A percentile compares a stretch with the other conserved stretches of the same genome.
phyloP scores from a whole-genome alignment of 139 green algal species.

The Ostreobium quekettii region DNA sequence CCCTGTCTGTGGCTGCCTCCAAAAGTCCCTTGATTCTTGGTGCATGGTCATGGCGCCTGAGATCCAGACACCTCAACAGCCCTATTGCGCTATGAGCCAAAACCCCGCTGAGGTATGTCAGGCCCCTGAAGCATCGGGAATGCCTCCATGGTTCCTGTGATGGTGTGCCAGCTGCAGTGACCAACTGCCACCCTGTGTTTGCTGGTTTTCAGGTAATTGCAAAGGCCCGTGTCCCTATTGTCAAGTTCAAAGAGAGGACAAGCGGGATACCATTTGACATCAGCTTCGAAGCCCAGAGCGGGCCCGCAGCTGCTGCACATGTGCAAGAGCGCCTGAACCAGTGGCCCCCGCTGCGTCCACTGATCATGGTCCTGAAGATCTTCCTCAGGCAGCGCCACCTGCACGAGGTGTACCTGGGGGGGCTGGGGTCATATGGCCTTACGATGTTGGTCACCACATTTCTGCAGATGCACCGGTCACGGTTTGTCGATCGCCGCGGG shows the following conservation, averaged over 20 bases:
- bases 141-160: too few species aligned
- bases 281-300: constrained; percentile 83
- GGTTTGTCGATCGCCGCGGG: too few species aligned
- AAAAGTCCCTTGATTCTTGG: too few species aligned
- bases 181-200: too few species aligned
- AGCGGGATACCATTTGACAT: constrained; percentile 82
- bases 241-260: constrained; percentile 84
- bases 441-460: constrained; percentile 84
- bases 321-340: constrained; percentile 51
- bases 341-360: constrained; percentile 68
- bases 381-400: constrained; percentile 11
- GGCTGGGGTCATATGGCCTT: constrained; percentile 88
- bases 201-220: constrained; percentile 66
- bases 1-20: too few species aligned
- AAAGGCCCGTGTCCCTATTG: constrained; percentile 87
- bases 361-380: constrained; percentile 80
- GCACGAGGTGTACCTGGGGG: constrained; percentile 77
- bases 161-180: too few species aligned
- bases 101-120: too few species aligned
- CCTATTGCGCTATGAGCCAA: too few species aligned
- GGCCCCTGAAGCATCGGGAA: too few species aligned
- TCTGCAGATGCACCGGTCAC: constrained; percentile 67
- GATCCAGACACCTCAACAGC: too few species aligned
- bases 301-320: constrained; percentile 39
- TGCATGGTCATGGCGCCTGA: too few species aligned